Evolutionary conservation across 192 early-diverging fungal species (phyloP).

Genomic region (Coemansia sp.): DNA sequence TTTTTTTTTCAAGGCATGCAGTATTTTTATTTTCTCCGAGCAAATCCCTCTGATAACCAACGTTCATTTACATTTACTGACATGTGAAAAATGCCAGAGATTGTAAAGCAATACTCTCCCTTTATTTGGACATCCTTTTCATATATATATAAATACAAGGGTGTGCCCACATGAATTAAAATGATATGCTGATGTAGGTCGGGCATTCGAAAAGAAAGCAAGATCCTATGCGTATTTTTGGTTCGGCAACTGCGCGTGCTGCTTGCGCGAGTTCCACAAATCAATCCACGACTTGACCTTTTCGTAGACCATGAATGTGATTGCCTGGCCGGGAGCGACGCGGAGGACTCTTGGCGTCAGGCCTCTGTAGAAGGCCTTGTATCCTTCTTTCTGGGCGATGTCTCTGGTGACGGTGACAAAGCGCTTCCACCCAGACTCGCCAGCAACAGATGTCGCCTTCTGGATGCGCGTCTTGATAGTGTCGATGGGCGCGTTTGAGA

Average conservation of each 20-base stretch:
- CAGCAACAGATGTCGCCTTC: conserved; percentile 63
- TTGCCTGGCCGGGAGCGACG: conserved; percentile 94
- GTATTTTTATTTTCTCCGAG: too few species aligned
- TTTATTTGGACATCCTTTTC: too few species aligned
- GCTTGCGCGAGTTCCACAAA: conserved; percentile 30
- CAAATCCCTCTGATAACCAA: too few species aligned
- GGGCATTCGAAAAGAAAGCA: neutral
- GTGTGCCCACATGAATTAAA: too few species aligned
- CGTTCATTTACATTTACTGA: too few species aligned
- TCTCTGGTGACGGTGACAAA: conserved; percentile 73
- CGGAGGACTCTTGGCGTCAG: conserved; percentile 87
- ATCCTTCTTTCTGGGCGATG: conserved; percentile 86
- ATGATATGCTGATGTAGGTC: too few species aligned
- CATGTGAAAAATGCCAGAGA: neutral
- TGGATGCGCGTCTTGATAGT: conserved; percentile 99
- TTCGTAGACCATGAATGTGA: conserved; percentile 95
- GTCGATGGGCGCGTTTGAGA: conserved; percentile 96
- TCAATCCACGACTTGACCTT: conserved; percentile 76
- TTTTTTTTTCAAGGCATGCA: too few species aligned
- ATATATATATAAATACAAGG: too few species aligned
- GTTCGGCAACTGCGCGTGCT: conserved; percentile 20
- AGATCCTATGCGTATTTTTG: conserved; percentile 29
- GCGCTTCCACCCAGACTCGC: conserved; percentile 73
- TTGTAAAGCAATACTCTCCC: neutral
- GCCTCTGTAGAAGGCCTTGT: conserved; percentile 92